Percentiles rank a stretch among this genome's conserved stretches.
Evolutionary conservation across 2,329 filamentous ascomycete species (phyloP).

Genomic region (Botrytis elliptica): DNA sequence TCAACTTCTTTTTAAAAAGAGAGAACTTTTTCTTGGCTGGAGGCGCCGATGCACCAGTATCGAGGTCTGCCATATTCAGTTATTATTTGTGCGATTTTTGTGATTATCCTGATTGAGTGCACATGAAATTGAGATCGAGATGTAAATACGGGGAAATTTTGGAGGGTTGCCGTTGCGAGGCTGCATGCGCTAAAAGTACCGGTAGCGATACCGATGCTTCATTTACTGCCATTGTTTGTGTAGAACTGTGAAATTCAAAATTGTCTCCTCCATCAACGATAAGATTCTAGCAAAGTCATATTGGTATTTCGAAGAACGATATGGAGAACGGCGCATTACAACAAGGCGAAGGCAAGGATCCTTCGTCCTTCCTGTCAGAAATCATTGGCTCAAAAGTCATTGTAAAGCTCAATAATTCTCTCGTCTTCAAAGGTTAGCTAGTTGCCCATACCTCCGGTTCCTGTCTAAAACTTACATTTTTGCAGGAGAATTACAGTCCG

Average conservation of each 20-base stretch:
- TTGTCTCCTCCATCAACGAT: neutral
- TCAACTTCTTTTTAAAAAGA: conserved; percentile 53
- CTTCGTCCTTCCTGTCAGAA: conserved; percentile 87
- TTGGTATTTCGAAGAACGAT: conserved; percentile 24
- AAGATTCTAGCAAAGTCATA: neutral
- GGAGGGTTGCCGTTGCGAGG: neutral
- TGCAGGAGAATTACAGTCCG: conserved; percentile 87
- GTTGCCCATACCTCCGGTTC: conserved; percentile 26
- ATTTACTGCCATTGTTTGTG: conserved; percentile 9
- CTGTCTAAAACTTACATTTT: conserved; percentile 17
- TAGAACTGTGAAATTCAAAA: neutral
- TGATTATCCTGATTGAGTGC: neutral
- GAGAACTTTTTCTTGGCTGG: conserved; percentile 39
- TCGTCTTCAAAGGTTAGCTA: conserved; percentile 85
- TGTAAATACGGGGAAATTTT: neutral
- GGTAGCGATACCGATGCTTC: conserved; percentile 14
- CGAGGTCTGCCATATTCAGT: conserved; percentile 18
- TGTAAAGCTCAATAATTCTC: conserved; percentile 97
- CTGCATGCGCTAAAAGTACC: conserved; percentile 4
- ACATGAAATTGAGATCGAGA: neutral
- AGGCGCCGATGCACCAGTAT: conserved; percentile 15
- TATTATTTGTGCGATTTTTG: neutral
- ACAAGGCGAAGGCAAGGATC: conserved; percentile 79
- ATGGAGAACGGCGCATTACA: conserved; percentile 70
- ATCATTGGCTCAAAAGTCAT: conserved; percentile 94